These are phyloP conservation scores for Ilex aquifolium DNA, from an alignment of 257 asterid genomes.

Conservation along the genomic window DNA sequence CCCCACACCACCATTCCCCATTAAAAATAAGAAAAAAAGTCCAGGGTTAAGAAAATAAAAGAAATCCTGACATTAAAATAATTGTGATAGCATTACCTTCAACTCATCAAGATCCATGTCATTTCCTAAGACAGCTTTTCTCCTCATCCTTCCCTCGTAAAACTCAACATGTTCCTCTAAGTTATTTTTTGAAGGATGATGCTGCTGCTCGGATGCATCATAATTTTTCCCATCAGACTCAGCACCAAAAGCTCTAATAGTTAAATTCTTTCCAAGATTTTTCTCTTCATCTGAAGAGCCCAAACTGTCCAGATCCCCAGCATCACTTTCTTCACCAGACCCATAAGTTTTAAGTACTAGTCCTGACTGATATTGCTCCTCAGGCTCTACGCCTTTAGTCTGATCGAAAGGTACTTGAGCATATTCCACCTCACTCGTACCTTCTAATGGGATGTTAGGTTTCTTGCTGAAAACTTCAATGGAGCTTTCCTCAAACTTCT, in stretches of 20 bases:
- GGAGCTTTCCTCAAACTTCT: slow-evolving; percentile 67
- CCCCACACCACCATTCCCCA: too few species aligned
- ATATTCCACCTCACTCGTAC: slow-evolving; percentile 24
- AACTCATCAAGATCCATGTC: slow-evolving; percentile 39
- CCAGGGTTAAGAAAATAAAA: too few species aligned
- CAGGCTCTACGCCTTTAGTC: slow-evolving; percentile 29
- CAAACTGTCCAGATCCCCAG: slow-evolving; percentile 30
- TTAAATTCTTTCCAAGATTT: slow-evolving; percentile 13
- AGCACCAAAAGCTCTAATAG: slow-evolving; percentile 22
- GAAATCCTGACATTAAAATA: too few species aligned
- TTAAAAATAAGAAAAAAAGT: too few species aligned
- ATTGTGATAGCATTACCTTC: slow-evolving; percentile 31
- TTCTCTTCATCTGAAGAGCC: slow-evolving; percentile 32
- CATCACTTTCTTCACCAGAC: slow-evolving; percentile 43
- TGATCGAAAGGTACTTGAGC: slow-evolving; percentile 25
- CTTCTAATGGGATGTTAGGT: slow-evolving; percentile 20
- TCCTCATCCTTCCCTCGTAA: slow-evolving; percentile 83
- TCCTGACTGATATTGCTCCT: slow-evolving; percentile 29
- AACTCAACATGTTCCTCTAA: slow-evolving; percentile 53
- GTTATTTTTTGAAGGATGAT: slow-evolving; percentile 24
- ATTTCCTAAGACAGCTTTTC: slow-evolving; percentile 78
- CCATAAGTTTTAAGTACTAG: slow-evolving; percentile 32
- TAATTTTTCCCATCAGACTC: slow-evolving; percentile 54
- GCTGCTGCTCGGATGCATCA: slow-evolving; percentile 27
- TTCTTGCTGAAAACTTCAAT: slow-evolving; percentile 61